These are phyloP conservation scores for Sphagnum fallax DNA, from an alignment of 228 moss, liverwort and hornwort genomes.

Conservation along the genomic window DNA sequence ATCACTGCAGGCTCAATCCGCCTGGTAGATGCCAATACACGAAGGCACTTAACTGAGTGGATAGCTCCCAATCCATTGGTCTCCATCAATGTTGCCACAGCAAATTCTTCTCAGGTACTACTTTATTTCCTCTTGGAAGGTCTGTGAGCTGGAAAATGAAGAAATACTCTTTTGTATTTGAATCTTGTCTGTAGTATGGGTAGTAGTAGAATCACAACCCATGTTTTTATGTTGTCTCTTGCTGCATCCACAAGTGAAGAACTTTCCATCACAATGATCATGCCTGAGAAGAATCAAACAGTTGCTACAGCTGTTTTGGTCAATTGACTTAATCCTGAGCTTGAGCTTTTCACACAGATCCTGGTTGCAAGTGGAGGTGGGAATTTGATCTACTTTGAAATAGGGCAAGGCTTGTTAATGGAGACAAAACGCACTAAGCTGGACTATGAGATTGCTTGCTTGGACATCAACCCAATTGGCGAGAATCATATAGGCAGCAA, in stretches of 20 bases:
- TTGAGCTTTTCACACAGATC: slow-evolving; percentile 31
- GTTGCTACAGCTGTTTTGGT: too few species aligned
- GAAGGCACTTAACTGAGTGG: slow-evolving; percentile 91
- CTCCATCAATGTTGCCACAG: slow-evolving; percentile 91
- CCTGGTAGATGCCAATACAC: slow-evolving; percentile 77
- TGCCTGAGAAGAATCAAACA: too few species aligned
- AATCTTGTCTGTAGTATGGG: too few species aligned
- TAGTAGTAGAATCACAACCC: too few species aligned
- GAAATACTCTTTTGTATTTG: too few species aligned
- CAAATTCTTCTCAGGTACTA: slow-evolving; percentile 88
- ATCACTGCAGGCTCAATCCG: slow-evolving; percentile 88
- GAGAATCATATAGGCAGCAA: slow-evolving; percentile 83
- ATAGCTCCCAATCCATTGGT: slow-evolving; percentile 68
- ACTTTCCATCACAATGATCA: too few species aligned
- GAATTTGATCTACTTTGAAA: slow-evolving; percentile 91
- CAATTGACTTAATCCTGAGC: too few species aligned
- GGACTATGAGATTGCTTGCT: slow-evolving; percentile 91
- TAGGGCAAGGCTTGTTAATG: slow-evolving; percentile 67
- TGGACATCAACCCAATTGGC: slow-evolving; percentile 91
- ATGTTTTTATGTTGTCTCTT: too few species aligned
- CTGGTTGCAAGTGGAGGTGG: slow-evolving; percentile 96
- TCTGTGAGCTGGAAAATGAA: too few species aligned
- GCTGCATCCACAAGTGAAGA: too few species aligned
- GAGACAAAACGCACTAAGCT: slow-evolving; percentile 80
- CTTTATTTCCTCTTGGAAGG: neutral